A percentile compares a stretch with the other conserved stretches of the same genome.
phyloP scores from a whole-genome alignment of 2,329 filamentous ascomycete species.

The Pestalotiopsis sp. region DNA sequence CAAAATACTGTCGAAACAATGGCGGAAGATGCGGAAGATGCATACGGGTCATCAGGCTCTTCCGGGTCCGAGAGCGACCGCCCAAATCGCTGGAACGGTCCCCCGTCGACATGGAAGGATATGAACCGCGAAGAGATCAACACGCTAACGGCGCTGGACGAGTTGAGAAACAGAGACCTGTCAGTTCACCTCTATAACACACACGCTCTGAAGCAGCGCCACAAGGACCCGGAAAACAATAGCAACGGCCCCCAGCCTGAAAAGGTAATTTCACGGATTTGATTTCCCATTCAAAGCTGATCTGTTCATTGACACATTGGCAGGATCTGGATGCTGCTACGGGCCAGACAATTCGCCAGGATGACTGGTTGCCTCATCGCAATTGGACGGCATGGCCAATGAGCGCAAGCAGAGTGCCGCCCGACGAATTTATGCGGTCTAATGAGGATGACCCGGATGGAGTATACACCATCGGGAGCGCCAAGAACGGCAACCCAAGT shows the following conservation, averaged over 20 bases:
- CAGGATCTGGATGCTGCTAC: slow-evolving; percentile 33
- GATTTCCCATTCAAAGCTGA: no score
- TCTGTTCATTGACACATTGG: slow-evolving; percentile 27
- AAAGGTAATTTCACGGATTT: slow-evolving; percentile 25
- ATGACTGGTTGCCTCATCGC: slow-evolving; percentile 54
- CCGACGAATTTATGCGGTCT: slow-evolving; percentile 50
- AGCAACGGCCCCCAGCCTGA: slow-evolving; percentile 21
- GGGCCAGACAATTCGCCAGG: slow-evolving; percentile 23
- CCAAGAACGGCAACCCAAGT: slow-evolving; percentile 51
- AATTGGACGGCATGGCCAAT: slow-evolving; percentile 88
- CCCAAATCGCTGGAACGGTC: slow-evolving; percentile 74
- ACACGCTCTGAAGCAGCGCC: slow-evolving; percentile 63
- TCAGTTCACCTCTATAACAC: slow-evolving; percentile 79
- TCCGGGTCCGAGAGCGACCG: slow-evolving; percentile 52
- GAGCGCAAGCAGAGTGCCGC: slow-evolving; percentile 61
- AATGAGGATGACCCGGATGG: slow-evolving; percentile 47
- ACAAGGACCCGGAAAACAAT: slow-evolving; percentile 8
- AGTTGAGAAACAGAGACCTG: slow-evolving; percentile 66
- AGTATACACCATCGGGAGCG: slow-evolving; percentile 50
- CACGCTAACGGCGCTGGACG: slow-evolving; percentile 64
- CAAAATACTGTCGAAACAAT: neutral
- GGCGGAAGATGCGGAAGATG: slow-evolving; percentile 13
- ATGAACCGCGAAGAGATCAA: slow-evolving; percentile 65
- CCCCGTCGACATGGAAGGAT: slow-evolving; percentile 65
- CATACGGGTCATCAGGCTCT: slow-evolving; percentile 35